Conservation (phyloP, 306 rosid species). For the Prunus kanzakura region DNA sequence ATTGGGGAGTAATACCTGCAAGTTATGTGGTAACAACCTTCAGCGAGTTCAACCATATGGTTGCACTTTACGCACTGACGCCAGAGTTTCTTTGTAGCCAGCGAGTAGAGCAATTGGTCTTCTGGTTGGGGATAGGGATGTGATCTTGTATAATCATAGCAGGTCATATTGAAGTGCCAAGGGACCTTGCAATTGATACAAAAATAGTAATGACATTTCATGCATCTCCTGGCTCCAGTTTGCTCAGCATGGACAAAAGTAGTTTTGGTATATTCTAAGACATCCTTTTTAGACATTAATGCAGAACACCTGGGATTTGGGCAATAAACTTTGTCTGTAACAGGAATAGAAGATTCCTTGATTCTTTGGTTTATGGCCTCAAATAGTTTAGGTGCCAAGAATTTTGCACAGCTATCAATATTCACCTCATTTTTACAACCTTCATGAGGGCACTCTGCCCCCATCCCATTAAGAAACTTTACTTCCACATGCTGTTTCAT, state of each 20-base stretch:
- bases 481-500: slow-evolving; percentile 80
- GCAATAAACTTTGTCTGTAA: slow-evolving; percentile 62
- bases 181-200: slow-evolving; percentile 74
- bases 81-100: slow-evolving; percentile 60
- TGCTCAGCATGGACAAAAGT: slow-evolving; percentile 18
- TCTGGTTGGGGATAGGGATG: slow-evolving; percentile 46
- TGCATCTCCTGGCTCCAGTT: slow-evolving; percentile 52
- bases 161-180: slow-evolving; percentile 58
- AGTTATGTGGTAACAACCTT: no score
- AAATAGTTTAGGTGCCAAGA: slow-evolving; percentile 52
- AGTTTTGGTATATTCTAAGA: slow-evolving; percentile 45
- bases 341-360: slow-evolving; percentile 68
- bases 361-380: slow-evolving; percentile 53
- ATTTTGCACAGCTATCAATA: slow-evolving; percentile 55
- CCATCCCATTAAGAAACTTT: slow-evolving; percentile 58
- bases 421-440: slow-evolving; percentile 54
- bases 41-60: slow-evolving; percentile 80
- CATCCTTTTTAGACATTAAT: slow-evolving; percentile 55
- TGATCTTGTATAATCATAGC: slow-evolving; percentile 38
- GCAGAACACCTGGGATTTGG: slow-evolving; percentile 71
- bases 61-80: slow-evolving; percentile 69
- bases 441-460: slow-evolving; percentile 68
- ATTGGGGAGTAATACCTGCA: no score
- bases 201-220: slow-evolving; percentile 63
- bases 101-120: slow-evolving; percentile 56